A percentile compares a stretch with the other conserved stretches of the same genome.
Evolutionary conservation across 306 rosid genomes (phyloP).

Genomic region (Astragalus membranaceus): DNA sequence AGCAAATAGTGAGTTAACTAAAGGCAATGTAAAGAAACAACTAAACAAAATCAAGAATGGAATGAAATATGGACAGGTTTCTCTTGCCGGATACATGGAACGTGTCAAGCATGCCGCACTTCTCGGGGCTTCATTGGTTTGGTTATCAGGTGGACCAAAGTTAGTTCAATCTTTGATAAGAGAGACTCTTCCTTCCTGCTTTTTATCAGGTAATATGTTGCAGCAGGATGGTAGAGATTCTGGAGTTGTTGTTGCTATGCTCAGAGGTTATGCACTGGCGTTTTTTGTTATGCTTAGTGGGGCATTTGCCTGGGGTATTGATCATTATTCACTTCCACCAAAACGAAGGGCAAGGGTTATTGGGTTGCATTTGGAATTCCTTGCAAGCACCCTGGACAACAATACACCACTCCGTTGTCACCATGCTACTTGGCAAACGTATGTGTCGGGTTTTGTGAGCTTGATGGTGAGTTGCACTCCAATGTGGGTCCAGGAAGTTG

Average conservation of each 20-base stretch:
- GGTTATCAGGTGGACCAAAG: slow-evolving; percentile 77
- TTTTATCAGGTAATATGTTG: slow-evolving; percentile 43
- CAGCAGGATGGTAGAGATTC: slow-evolving; percentile 50
- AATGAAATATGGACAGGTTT: slow-evolving; percentile 58
- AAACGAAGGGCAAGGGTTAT: slow-evolving; percentile 51
- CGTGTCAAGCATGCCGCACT: slow-evolving; percentile 78
- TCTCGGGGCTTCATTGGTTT: slow-evolving; percentile 76
- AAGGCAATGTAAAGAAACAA: slow-evolving; percentile 39
- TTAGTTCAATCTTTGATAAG: slow-evolving; percentile 61
- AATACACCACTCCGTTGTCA: slow-evolving; percentile 54
- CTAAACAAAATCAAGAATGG: slow-evolving; percentile 58
- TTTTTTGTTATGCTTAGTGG: slow-evolving; percentile 59
- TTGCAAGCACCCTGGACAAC: slow-evolving; percentile 54
- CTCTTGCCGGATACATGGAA: slow-evolving; percentile 61
- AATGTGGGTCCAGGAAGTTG: slow-evolving; percentile 56
- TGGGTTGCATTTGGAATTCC: slow-evolving; percentile 60
- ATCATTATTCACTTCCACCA: slow-evolving; percentile 34
- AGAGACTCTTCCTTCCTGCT: slow-evolving; percentile 83
- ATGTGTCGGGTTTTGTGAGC: slow-evolving; percentile 64
- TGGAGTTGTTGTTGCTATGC: slow-evolving; percentile 58
- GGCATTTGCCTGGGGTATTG: slow-evolving; percentile 80
- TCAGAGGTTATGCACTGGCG: slow-evolving; percentile 79
- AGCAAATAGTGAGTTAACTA: slow-evolving; percentile 48
- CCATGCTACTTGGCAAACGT: slow-evolving; percentile 61
- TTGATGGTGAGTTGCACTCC: slow-evolving; percentile 63